phyloP scores from a whole-genome alignment of 495 filamentous ascomycete species.

The Aspergillus cristatus region DNA sequence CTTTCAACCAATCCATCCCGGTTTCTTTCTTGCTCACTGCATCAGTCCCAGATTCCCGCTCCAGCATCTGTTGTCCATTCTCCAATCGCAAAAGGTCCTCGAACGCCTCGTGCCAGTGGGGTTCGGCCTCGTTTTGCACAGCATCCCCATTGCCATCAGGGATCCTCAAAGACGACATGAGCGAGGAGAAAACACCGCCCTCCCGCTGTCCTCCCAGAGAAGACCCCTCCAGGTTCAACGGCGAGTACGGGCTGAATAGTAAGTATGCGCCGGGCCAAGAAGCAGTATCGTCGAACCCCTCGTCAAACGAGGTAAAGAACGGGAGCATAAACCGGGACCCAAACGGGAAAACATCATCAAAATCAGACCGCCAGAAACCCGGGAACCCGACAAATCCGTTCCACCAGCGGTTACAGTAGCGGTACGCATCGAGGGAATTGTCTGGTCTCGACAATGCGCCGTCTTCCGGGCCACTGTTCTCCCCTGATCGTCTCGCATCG shows the following conservation, averaged over 20 bases:
- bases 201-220: constrained; percentile 12
- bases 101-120: constrained; percentile 46
- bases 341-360: constrained; percentile 22
- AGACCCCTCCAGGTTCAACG: constrained; percentile 36
- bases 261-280: constrained; percentile 34
- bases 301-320: constrained; percentile 16
- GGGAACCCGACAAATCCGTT: constrained; percentile 15
- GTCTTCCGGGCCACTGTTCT: constrained; percentile 10
- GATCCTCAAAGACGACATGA: constrained; percentile 24
- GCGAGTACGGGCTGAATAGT: constrained; percentile 43
- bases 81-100: constrained; percentile 45
- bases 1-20: constrained; percentile 28
- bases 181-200: constrained; percentile 26
- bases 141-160: constrained; percentile 2
- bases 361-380: constrained; percentile 25
- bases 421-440: neutral
- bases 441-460: constrained; percentile 5
- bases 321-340: constrained; percentile 20
- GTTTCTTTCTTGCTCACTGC: constrained; percentile 16
- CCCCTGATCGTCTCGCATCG: constrained; percentile 8
- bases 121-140: constrained; percentile 24
- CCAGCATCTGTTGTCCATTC: constrained; percentile 39
- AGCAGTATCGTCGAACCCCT: constrained; percentile 21
- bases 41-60: constrained; percentile 11
- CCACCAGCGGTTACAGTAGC: constrained; percentile 6